Evolutionary conservation across 176 grass and related monocot genomes (phyloP).

Genomic region (Echinochloa phyllopogon): DNA sequence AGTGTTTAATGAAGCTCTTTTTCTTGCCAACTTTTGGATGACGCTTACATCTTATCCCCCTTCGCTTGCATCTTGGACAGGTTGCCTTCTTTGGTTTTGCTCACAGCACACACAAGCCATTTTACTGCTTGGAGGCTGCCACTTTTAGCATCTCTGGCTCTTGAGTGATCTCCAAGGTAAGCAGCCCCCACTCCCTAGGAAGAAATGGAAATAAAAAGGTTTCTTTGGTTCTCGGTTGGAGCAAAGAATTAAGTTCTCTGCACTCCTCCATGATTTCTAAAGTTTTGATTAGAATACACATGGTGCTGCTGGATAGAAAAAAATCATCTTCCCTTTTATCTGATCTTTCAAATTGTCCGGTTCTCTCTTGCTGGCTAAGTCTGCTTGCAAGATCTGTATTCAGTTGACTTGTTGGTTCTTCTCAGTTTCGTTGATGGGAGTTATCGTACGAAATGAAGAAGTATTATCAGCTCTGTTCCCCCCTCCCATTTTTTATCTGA

Average conservation of each 20-base stretch:
- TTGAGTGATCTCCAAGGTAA: slow-evolving; percentile 48
- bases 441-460: background rate
- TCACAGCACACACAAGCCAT: slow-evolving; percentile 9
- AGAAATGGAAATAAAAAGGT: slow-evolving; percentile 11
- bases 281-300: background rate
- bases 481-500: background rate
- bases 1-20: slow-evolving; percentile 44
- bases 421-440: slow-evolving; percentile 7
- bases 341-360: slow-evolving; percentile 9
- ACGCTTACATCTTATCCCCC: slow-evolving; percentile 43
- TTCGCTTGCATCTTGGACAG: slow-evolving; percentile 44
- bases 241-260: slow-evolving; percentile 24
- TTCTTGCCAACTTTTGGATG: slow-evolving; percentile 43
- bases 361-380: background rate
- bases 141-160: slow-evolving; percentile 27
- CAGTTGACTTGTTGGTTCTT: slow-evolving; percentile 24
- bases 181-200: slow-evolving; percentile 21
- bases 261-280: background rate
- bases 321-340: background rate
- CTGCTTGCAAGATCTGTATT: slow-evolving; percentile 26
- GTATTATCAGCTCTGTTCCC: background rate
- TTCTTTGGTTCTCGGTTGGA: slow-evolving; percentile 27
- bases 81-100: slow-evolving; percentile 43
- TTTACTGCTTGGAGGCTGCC: slow-evolving; percentile 36
- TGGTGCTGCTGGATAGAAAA: background rate